Conservation (phyloP, 2,329 filamentous ascomycete genomes). For the Monascus ruber region DNA sequence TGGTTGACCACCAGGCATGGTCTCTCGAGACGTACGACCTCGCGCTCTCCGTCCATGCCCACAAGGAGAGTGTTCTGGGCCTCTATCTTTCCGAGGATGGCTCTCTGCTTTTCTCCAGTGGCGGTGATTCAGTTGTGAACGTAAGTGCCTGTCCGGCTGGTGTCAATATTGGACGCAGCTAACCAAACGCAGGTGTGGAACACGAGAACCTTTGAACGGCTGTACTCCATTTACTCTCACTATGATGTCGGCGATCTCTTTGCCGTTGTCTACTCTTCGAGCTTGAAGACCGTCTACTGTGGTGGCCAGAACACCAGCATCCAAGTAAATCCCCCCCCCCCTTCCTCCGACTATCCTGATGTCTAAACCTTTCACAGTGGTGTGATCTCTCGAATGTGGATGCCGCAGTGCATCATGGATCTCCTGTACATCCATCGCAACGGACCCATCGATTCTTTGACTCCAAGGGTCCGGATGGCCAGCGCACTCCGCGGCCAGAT, state of each 20-base stretch:
- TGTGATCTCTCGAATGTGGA: conserved; percentile 56
- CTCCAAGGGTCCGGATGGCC: conserved; percentile 72
- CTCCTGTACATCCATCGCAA: conserved; percentile 59
- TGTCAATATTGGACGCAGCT: neutral
- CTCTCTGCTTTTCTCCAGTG: conserved; percentile 75
- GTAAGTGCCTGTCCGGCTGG: conserved; percentile 29
- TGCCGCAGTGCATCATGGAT: conserved; percentile 52
- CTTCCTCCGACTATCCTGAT: neutral
- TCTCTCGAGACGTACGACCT: conserved; percentile 79
- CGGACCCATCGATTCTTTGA: conserved; percentile 87
- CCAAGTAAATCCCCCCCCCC: conserved; percentile 40
- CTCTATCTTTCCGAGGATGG: conserved; percentile 68
- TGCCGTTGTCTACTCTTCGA: conserved; percentile 76
- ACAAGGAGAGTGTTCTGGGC: conserved; percentile 81
- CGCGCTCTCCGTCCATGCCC: conserved; percentile 67
- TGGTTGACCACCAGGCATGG: conserved; percentile 49
- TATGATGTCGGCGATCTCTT: conserved; percentile 96
- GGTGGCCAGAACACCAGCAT: conserved; percentile 92
- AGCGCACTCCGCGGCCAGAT: conserved; percentile 61
- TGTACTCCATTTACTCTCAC: conserved; percentile 84
- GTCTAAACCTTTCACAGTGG: conserved; percentile 46
- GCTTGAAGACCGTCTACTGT: conserved; percentile 72
- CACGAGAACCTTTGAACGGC: conserved; percentile 59
- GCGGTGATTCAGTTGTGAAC: conserved; percentile 86
- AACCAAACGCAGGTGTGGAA: conserved; percentile 55